Base-by-base conservation (phyloP, 345 rosid genomes). In the Brassica juncea region DNA sequence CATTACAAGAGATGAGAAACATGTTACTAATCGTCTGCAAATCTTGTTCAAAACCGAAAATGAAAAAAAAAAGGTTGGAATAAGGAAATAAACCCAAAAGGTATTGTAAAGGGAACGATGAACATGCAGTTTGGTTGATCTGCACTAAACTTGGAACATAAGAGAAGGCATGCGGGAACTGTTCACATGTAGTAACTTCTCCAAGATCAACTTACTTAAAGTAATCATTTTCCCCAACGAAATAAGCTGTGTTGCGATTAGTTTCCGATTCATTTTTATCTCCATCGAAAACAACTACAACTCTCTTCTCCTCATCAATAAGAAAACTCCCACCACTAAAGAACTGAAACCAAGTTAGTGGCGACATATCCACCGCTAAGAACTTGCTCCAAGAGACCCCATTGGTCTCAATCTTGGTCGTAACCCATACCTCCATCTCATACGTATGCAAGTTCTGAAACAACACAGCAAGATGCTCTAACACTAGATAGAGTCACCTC, bases 251-350 rank as follows among this genome's bases (percentile, higher is more conserved):
- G 34, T 60, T 10, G 6, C 65, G 65, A 60, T 11, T 60, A 1
- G 65, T 27, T 11, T 60, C 34, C 1, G 34, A 10, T 2, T 11
- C 65, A 60, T 0, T 11, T 4, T 25, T 60, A 4, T 25, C 15
- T 60, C 65, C 65, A 60, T 60, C 65, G 12, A 60, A 60, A 60
- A 60, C 65, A 60, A 60, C 34, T 27, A 60, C 34, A 14, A 14
- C 19, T 47, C 47, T 61, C 61, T 28, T 73, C 61, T 28, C 77
- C 31, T 62, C 60, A 11, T 73, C 77, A 30, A 44, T 10, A 42
- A 73, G 4, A 1, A 73, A 73, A 28, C 69, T 62, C 12, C 30
- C 42, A 28, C 42, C 12, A 62, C 1, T 2, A 62, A 16, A 44
- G 2, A 42, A 73, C 69, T 0, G 27, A 72, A 72, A 25, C 23